Conservation (phyloP, 2,329 filamentous ascomycete genomes). For the Fusarium sp. region DNA sequence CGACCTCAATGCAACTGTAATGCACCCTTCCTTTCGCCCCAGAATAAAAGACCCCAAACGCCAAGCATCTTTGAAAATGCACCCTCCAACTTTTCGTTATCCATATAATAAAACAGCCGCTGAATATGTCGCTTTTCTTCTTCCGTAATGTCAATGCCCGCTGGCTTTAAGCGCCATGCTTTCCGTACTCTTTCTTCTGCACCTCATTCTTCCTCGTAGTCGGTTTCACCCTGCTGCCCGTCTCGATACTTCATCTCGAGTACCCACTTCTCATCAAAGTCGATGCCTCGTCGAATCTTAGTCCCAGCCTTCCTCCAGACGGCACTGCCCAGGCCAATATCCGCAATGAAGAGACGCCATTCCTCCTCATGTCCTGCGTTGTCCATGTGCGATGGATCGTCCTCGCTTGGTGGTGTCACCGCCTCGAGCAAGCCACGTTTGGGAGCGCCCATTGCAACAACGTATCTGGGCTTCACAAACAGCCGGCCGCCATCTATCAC, state of each 20-base stretch:
- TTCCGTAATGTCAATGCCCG: background rate
- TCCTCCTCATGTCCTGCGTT: constrained; percentile 64
- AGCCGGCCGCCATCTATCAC: constrained; percentile 82
- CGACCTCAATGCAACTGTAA: constrained; percentile 41
- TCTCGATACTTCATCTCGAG: constrained; percentile 75
- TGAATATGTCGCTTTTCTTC: constrained; percentile 34
- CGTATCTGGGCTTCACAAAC: constrained; percentile 84
- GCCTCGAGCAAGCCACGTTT: constrained; percentile 88
- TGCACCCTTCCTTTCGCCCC: constrained; percentile 31
- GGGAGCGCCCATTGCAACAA: constrained; percentile 89
- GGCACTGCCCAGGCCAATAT: constrained; percentile 86
- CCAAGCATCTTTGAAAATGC: constrained; percentile 32
- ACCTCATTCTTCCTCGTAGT: constrained; percentile 44
- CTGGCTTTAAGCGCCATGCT: constrained; percentile 2
- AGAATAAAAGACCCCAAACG: constrained; percentile 37
- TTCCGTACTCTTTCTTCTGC: background rate
- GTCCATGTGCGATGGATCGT: constrained; percentile 52
- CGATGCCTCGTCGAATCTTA: constrained; percentile 85
- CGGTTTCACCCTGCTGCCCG: constrained; percentile 49
- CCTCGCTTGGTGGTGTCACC: constrained; percentile 68
- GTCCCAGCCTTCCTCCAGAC: constrained; percentile 90
- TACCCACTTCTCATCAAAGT: constrained; percentile 91
- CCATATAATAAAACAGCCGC: constrained; percentile 40
- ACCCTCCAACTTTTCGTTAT: constrained; percentile 20
- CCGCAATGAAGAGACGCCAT: constrained; percentile 88